These are phyloP conservation scores for Lactarius akahatsu DNA, from an alignment of 768 basidiomycete species.

Conservation along the genomic window DNA sequence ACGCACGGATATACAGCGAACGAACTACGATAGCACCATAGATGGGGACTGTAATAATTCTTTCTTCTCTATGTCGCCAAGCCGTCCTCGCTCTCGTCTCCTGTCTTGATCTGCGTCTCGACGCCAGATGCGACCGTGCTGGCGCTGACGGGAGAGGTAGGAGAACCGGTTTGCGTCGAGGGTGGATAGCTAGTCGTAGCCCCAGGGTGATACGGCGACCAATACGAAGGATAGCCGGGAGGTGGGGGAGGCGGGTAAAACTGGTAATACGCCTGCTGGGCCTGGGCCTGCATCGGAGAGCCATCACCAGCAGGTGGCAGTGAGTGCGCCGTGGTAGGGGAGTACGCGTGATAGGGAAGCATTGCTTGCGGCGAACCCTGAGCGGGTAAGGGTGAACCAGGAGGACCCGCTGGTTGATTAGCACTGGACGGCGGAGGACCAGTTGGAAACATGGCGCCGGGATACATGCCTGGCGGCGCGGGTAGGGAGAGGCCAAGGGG, in stretches of 20 bases:
- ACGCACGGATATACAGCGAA: slow-evolving; percentile 16
- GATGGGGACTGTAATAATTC: neutral
- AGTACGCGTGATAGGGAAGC: slow-evolving; percentile 18
- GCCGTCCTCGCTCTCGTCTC: slow-evolving; percentile 25
- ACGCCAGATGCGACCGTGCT: slow-evolving; percentile 23
- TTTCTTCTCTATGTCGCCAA: slow-evolving; percentile 14
- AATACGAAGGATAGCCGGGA: slow-evolving; percentile 28
- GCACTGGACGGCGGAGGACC: slow-evolving; percentile 16
- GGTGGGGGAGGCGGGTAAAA: slow-evolving; percentile 26
- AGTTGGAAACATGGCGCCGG: slow-evolving; percentile 17
- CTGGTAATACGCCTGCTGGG: slow-evolving; percentile 26
- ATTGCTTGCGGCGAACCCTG: slow-evolving; percentile 18
- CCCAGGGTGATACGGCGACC: slow-evolving; percentile 22
- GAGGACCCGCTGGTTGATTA: slow-evolving; percentile 7
- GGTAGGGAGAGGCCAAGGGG: slow-evolving; percentile 26
- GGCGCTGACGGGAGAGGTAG: slow-evolving; percentile 26
- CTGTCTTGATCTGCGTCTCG: slow-evolving; percentile 26
- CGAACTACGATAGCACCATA: neutral
- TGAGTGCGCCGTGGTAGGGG: slow-evolving; percentile 4
- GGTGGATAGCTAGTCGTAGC: slow-evolving; percentile 13
- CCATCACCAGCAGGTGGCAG: slow-evolving; percentile 15
- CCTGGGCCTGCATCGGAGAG: slow-evolving; percentile 15
- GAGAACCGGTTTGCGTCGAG: slow-evolving; percentile 18
- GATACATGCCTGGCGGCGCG: slow-evolving; percentile 8
- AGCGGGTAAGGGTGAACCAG: slow-evolving; percentile 17